Conservation (phyloP, 768 basidiomycete genomes). For the Neoboletus subvelutipes region DNA sequence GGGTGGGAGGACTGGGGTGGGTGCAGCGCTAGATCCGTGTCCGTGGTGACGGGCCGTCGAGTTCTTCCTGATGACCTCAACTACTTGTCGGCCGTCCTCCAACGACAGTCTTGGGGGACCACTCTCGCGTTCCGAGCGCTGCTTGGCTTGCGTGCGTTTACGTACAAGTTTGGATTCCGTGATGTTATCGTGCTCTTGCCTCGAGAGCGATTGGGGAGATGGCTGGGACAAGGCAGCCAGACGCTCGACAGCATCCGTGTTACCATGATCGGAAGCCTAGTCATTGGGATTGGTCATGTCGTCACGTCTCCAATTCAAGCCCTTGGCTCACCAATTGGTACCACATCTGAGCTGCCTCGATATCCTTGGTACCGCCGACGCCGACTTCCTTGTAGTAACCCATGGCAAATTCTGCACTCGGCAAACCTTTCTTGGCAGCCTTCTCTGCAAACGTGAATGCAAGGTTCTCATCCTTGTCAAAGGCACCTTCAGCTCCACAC, state of each 20-base stretch:
- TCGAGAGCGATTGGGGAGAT: conserved; percentile 62
- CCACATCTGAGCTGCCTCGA: conserved; percentile 72
- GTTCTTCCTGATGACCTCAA: conserved; percentile 56
- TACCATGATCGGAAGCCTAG: conserved; percentile 76
- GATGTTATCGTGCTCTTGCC: conserved; percentile 76
- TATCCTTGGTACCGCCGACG: conserved; percentile 67
- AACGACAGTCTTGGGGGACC: conserved; percentile 12
- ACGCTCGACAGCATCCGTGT: conserved; percentile 75
- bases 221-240: conserved; percentile 66
- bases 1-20: conserved; percentile 3
- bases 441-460: conserved; percentile 92
- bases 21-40: conserved; percentile 12
- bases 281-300: background rate
- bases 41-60: conserved; percentile 33
- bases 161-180: conserved; percentile 81
- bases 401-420: conserved; percentile 91
- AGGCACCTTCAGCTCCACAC: conserved; percentile 73
- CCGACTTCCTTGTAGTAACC: conserved; percentile 95
- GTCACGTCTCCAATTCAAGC: background rate
- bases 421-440: conserved; percentile 68
- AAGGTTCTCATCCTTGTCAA: conserved; percentile 85
- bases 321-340: conserved; percentile 56
- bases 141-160: conserved; percentile 71
- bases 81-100: conserved; percentile 43
- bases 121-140: conserved; percentile 43